Evolutionary conservation across 176 grass and related monocot species (phyloP).

Genomic region (Tillandsia leiboldiana): DNA sequence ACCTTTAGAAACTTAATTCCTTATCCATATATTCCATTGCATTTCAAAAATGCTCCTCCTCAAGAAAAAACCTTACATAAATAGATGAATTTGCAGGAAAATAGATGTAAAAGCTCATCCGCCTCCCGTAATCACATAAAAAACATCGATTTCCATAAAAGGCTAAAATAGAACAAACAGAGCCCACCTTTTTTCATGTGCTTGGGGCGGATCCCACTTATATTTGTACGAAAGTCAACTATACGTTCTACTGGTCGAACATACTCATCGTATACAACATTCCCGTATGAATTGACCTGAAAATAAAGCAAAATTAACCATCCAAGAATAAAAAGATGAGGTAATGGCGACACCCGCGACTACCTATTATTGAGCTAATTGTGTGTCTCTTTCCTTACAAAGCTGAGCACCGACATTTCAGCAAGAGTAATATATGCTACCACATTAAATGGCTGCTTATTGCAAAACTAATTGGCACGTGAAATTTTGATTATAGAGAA

Average conservation of each 20-base stretch:
- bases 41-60: not conserved
- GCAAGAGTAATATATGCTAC: no score
- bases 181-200: constrained; percentile 82
- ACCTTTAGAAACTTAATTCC: no score
- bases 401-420: not conserved
- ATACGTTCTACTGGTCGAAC: constrained; percentile 61
- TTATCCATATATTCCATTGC: no score
- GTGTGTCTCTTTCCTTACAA: not conserved
- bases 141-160: not conserved
- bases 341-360: not conserved
- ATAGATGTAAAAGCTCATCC: not conserved
- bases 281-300: constrained; percentile 83
- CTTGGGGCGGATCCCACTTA: constrained; percentile 86
- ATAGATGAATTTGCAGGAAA: not conserved
- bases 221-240: constrained; percentile 74
- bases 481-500: no score
- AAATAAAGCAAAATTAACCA: not conserved
- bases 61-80: not conserved
- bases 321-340: constrained; percentile 14
- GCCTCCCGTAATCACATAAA: not conserved
- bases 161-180: not conserved
- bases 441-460: no score
- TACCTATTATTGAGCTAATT: not conserved
- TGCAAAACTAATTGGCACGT: no score
- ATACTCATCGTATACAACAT: constrained; percentile 76